Base-by-base conservation (phyloP, 306 rosid species). In the Erythrophleum fordii region DNA sequence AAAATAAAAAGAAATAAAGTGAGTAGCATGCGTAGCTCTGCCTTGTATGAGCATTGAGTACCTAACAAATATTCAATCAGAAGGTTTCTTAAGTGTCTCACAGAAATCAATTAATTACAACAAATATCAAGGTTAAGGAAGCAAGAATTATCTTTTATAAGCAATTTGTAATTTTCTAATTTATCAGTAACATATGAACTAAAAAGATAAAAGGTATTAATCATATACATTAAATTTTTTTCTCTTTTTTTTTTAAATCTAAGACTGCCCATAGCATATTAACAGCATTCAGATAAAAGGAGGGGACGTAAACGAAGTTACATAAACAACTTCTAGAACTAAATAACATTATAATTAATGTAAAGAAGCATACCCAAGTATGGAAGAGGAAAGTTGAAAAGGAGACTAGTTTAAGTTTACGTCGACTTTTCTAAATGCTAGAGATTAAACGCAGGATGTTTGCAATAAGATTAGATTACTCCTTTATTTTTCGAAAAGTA, bases 301-400 rank as follows among this genome's bases (percentile, higher is more conserved):
- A 37, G 28, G 37, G 46, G 29, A 12, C 55, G 37, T 37, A 42
- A 23, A 23, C 28, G 9, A 31, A 42, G 35, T 25, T 39, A 31
- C 23, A 66, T 48, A 8, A 26, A 17, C 80, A 55, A 73, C 64
- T 55, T n/a, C 4, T 10, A 31, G 14, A 59, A 45, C 75, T 22
- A 59, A 70, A 79, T 14, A 69, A 26, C 77, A 68, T 13, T 25
- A 79, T 39, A 45, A n/a, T 58, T 37, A 49, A 80, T 31, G 59
- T 5, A 23, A 13, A 26, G 3, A 69, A 45, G 58, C 39, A 45
- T 25, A 7, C 4, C 8, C 34, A 69, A 44, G 29, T 12, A 12
- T 22, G 73, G 52, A 23, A 11, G 35, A 42, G 53, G 53, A 41
- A 68, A 39, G 12, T 0, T 20, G 35, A 42, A n/a, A 42, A 42